A percentile compares a stretch with the other conserved stretches of the same genome.
Evolutionary conservation across 208 protist species (phyloP).

Genomic region (Borovskyia barvae): DNA sequence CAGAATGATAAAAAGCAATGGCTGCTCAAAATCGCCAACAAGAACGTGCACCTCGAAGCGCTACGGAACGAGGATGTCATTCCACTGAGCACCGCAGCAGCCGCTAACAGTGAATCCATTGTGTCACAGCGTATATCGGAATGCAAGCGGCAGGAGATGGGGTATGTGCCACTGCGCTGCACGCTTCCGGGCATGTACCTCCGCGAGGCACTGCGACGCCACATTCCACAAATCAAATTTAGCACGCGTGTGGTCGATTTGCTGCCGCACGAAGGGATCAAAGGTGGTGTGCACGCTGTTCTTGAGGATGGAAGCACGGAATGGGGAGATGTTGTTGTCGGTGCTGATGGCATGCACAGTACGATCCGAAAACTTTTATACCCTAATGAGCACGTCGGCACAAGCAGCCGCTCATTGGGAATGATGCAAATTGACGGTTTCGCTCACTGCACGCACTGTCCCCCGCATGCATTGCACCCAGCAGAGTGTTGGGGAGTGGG

Average conservation of each 20-base stretch:
- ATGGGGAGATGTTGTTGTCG: slow-evolving; percentile 89
- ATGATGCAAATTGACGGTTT: slow-evolving; percentile 85
- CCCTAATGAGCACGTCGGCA: slow-evolving; percentile 68
- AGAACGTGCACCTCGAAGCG: slow-evolving; percentile 39
- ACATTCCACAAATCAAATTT: slow-evolving; percentile 76
- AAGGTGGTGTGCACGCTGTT: slow-evolving; percentile 78
- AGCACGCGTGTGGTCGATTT: slow-evolving; percentile 72
- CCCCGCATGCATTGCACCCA: slow-evolving; percentile 44
- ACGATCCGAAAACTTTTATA: slow-evolving; percentile 80
- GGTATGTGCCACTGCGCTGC: slow-evolving; percentile 69
- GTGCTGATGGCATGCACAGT: slow-evolving; percentile 85
- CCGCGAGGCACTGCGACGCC: slow-evolving; percentile 50
- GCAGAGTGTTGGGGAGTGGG: slow-evolving; percentile 62
- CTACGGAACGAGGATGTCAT: slow-evolving; percentile 70
- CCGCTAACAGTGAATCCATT: slow-evolving; percentile 83
- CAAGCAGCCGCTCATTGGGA: slow-evolving; percentile 57
- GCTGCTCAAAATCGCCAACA: slow-evolving; percentile 65
- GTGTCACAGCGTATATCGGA: slow-evolving; percentile 73
- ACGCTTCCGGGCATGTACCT: slow-evolving; percentile 60
- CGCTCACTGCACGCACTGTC: slow-evolving; percentile 30
- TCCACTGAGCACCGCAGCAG: slow-evolving; percentile 70
- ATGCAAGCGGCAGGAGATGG: slow-evolving; percentile 60
- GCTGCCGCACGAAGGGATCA: slow-evolving; percentile 76
- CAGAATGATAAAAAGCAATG: slow-evolving; percentile 47
- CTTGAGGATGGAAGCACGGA: slow-evolving; percentile 72